These are phyloP conservation scores for Ceratocystis lukuohia DNA, from an alignment of 2,329 filamentous ascomycete species.

Conservation along the genomic window DNA sequence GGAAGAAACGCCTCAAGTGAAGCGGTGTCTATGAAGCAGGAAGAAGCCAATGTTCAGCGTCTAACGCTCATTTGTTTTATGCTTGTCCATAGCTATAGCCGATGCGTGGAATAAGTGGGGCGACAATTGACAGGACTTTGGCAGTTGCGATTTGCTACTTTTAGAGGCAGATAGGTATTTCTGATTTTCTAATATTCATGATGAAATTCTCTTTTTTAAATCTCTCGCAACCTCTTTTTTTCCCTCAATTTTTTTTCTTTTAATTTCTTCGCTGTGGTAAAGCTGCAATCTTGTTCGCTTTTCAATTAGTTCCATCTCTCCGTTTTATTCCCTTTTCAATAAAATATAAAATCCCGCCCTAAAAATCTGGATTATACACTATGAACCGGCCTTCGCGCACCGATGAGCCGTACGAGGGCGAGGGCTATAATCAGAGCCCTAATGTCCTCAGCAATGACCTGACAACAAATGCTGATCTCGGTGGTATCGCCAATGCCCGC, in stretches of 20 bases:
- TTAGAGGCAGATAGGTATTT: background rate
- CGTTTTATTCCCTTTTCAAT: background rate
- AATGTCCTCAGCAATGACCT: slow-evolving; percentile 34
- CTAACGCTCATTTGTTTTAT: background rate
- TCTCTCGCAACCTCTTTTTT: background rate
- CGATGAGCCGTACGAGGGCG: slow-evolving; percentile 37
- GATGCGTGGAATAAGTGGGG: background rate
- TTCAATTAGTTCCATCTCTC: background rate
- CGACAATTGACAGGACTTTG: background rate
- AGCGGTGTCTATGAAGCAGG: too few relatives aligned
- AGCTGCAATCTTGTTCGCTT: background rate
- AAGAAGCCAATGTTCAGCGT: too few relatives aligned
- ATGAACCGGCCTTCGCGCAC: slow-evolving; percentile 46
- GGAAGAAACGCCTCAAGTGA: too few relatives aligned
- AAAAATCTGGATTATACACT: background rate
- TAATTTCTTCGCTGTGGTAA: background rate
- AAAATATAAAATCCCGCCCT: background rate
- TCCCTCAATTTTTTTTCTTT: background rate
- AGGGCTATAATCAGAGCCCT: slow-evolving; percentile 42
- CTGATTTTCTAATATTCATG: background rate
- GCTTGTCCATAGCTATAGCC: background rate
- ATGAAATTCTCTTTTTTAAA: background rate
- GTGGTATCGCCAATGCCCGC: slow-evolving; percentile 40
- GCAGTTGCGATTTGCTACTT: background rate
- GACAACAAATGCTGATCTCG: slow-evolving; percentile 42